Evolutionary conservation across 1,139 yeast genomes (phyloP).

Genomic region (Saccharomyces hybrid): DNA sequence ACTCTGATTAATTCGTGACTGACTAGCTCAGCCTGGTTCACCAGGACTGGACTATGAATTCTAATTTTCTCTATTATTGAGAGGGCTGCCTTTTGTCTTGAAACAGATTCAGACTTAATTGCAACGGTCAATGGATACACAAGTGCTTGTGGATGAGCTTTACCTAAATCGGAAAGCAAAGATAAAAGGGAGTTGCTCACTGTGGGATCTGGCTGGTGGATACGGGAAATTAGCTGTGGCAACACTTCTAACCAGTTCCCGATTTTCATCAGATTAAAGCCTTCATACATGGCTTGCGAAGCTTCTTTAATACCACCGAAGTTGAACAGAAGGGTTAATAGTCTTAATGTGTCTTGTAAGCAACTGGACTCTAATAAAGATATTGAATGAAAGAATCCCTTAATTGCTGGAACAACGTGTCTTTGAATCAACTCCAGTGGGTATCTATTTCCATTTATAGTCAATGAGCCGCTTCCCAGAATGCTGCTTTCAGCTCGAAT

Average conservation of each 20-base stretch:
- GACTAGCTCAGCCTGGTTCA: conserved; percentile 87
- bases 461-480: conserved; percentile 22
- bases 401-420: conserved; percentile 90
- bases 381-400: conserved; percentile 92
- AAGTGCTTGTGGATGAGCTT: conserved; percentile 94
- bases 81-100: conserved; percentile 84
- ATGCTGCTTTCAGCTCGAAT: conserved; percentile 13
- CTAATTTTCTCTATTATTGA: conserved; percentile 90
- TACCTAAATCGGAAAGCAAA: conserved; percentile 77
- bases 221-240: conserved; percentile 92
- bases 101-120: conserved; percentile 83
- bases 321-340: conserved; percentile 88
- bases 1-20: conserved; percentile 88
- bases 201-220: conserved; percentile 86
- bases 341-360: conserved; percentile 82
- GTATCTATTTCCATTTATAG: conserved; percentile 26
- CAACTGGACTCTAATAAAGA: conserved; percentile 81
- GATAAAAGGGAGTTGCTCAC: conserved; percentile 79
- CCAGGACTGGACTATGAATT: conserved; percentile 73
- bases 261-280: conserved; percentile 78
- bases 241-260: conserved; percentile 94
- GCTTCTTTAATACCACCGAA: conserved; percentile 93
- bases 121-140: conserved; percentile 95
- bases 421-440: conserved; percentile 62
- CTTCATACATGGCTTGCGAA: conserved; percentile 83